Conservation (phyloP, 1,139 yeast genomes). For the Trichomonascaceae sp. region DNA sequence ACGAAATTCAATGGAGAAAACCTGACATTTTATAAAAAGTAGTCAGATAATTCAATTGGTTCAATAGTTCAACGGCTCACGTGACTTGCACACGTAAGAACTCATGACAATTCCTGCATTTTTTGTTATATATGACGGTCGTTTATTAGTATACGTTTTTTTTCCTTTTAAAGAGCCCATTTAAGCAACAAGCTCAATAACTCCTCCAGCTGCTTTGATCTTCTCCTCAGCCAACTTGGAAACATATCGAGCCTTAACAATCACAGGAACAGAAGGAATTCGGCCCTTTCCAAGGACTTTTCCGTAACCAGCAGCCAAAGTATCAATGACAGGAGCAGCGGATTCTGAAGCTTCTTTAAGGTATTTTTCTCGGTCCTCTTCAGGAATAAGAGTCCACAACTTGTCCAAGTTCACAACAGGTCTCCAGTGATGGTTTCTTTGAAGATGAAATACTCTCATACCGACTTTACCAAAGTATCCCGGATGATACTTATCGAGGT, state of each 20-base stretch:
- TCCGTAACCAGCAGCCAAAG: constrained; percentile 99
- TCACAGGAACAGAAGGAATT: constrained; percentile 96
- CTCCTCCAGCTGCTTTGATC: constrained; percentile 99
- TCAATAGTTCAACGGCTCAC: too few relatives aligned
- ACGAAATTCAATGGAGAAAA: too few relatives aligned
- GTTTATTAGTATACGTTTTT: constrained; percentile 11
- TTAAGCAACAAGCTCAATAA: constrained; percentile 98
- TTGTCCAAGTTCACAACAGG: constrained; percentile 98
- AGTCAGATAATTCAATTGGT: too few relatives aligned
- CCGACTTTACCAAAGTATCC: constrained; percentile 99
- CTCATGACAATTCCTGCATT: not conserved
- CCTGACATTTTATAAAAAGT: too few relatives aligned
- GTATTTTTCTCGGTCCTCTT: constrained; percentile 93
- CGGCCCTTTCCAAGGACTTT: constrained; percentile 99
- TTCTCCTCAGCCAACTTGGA: constrained; percentile 99
- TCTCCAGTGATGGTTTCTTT: constrained; percentile 93
- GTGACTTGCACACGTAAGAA: too few relatives aligned
- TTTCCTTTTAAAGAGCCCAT: constrained; percentile 18
- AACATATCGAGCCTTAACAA: constrained; percentile 99
- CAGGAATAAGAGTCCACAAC: constrained; percentile 96
- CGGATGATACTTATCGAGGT: constrained; percentile 99
- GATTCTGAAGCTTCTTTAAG: constrained; percentile 76
- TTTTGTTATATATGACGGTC: constrained; percentile 1
- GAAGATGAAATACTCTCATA: constrained; percentile 99
- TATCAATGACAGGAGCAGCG: constrained; percentile 98